A percentile compares a stretch with the other conserved stretches of the same genome.
phyloP scores from a whole-genome alignment of 1,284 basidiomycete genomes.

The Porogramme epimiltina region DNA sequence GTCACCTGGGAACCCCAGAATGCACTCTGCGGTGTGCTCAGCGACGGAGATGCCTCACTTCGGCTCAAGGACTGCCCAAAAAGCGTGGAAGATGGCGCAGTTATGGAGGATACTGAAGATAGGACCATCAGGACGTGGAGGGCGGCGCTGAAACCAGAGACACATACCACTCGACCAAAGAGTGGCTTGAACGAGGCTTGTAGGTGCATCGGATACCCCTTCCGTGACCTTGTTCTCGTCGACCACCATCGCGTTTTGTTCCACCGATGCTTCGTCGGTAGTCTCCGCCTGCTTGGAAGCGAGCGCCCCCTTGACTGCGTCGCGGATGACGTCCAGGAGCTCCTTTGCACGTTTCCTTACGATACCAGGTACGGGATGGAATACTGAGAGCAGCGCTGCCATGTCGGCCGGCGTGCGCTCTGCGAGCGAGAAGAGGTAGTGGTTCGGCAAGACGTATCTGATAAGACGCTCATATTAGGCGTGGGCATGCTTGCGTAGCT shows the following conservation, averaged over 20 bases:
- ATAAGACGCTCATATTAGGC: neutral
- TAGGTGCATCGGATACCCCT: no score
- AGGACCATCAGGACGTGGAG: neutral
- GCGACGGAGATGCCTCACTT: slow-evolving; percentile 6
- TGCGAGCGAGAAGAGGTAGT: slow-evolving; percentile 69
- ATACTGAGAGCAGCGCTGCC: slow-evolving; percentile 54
- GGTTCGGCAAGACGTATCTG: slow-evolving; percentile 77
- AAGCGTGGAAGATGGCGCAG: slow-evolving; percentile 25
- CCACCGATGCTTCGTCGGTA: no score
- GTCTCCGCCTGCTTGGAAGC: slow-evolving; percentile 1
- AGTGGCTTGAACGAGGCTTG: no score
- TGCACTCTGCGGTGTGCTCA: slow-evolving; percentile 37
- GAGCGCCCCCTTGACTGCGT: slow-evolving; percentile 43
- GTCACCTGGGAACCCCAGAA: slow-evolving; percentile 38
- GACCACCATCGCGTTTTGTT: no score
- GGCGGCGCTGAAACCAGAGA: neutral
- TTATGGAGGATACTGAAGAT: slow-evolving; percentile 13
- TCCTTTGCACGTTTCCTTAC: slow-evolving; percentile 62
- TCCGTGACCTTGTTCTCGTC: no score
- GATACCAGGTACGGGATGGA: slow-evolving; percentile 60
- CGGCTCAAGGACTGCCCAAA: slow-evolving; percentile 23
- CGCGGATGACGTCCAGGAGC: slow-evolving; percentile 60
- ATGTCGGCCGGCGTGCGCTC: slow-evolving; percentile 66
- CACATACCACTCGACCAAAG: slow-evolving; percentile 28
- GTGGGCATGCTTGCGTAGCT: neutral